Base-by-base conservation (phyloP, 768 basidiomycete genomes). In the Mrakia hoshinonis region DNA sequence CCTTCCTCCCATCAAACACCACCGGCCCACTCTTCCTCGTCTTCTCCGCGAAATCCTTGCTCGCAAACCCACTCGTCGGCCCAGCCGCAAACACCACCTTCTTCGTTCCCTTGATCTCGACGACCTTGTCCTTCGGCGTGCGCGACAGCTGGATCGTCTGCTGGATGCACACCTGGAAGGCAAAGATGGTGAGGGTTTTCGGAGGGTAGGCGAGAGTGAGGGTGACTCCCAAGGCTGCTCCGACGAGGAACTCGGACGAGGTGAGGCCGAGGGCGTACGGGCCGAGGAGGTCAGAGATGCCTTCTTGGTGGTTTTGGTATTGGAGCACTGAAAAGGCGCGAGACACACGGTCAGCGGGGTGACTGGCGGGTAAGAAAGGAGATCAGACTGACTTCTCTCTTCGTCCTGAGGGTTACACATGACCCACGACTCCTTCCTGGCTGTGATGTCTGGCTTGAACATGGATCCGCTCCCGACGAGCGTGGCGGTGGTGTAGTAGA, bases 231-330 rank as follows among this genome's bases (percentile, higher is more conserved):
- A 55, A 31, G 20, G 54, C 26, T 13, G 54, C 54, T 26, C 54
- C 54, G 1, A 55, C 54, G 24, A 55, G 54, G 13, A 55, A 55
- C 26, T 55, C 54, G 2, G 54, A 29, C 9, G 24, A 29, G 12
- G 34, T 31, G 54, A 55, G n/a, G 15, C 34, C 54, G 29, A 55
- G 29, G 26, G 54, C 29, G 26, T 29, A 55, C 11, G 54, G 29
- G 29, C 54, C 54, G 11, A 55, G 54, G 0, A 55, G 1, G 1
- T 11, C 11, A 18, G 9, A 11, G 78, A 83, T 0, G 78, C 83
- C 0, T 97, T 94, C 78, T 79, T 96, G 34, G 80, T 80, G 29
- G 96, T 94, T 75, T 80, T 97, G 48, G 87, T 29, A 55, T 18
- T 55, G 54, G 4, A 55, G 29, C n/a, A n/a, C n/a, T n/a, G n/a